A percentile compares a stretch with the other conserved stretches of the same genome.
These are phyloP conservation scores for Mortierella sp. DNA, from an alignment of 371 early-diverging fungal genomes.

Conservation along the genomic window DNA sequence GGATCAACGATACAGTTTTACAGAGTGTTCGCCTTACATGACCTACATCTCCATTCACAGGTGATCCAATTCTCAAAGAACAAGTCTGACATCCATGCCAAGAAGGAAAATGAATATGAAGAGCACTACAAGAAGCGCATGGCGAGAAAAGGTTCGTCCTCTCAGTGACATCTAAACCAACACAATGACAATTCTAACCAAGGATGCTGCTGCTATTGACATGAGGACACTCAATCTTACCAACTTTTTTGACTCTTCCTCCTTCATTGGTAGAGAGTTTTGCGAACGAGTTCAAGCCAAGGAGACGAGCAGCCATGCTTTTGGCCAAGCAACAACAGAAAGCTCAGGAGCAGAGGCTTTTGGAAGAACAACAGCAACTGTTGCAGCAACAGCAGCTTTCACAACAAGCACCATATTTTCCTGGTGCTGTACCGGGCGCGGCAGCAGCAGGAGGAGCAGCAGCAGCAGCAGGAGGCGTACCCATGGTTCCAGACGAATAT, in stretches of 20 bases:
- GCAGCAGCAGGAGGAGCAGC: conserved; percentile 22
- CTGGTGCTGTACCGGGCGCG: conserved; percentile 6
- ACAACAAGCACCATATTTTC: conserved; percentile 19
- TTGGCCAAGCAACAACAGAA: conserved; percentile 35
- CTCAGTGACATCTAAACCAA: no score
- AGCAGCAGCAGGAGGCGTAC: conserved; percentile 36
- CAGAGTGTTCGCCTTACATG: no score
- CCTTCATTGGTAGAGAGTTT: conserved; percentile 28
- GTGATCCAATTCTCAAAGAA: conserved; percentile 82
- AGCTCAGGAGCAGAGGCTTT: conserved; percentile 42
- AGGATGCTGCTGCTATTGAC: no score
- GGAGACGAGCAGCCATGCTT: conserved; percentile 44
- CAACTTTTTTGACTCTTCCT: background rate
- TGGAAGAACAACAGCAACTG: conserved; percentile 46
- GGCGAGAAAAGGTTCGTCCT: conserved; percentile 65
- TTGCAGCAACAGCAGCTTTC: conserved; percentile 52
- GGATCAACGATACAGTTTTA: background rate
- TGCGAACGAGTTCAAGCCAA: conserved; percentile 56
- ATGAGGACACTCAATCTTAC: no score
- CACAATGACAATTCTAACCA: no score
- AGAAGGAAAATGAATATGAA: conserved; percentile 77
- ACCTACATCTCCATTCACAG: conserved; percentile 37
- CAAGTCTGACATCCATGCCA: conserved; percentile 85
- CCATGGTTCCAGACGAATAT: conserved; percentile 75
- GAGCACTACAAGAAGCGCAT: conserved; percentile 65